Evolutionary conservation across 441 rosid species (phyloP).

Genomic region (Raphanus hybrid): DNA sequence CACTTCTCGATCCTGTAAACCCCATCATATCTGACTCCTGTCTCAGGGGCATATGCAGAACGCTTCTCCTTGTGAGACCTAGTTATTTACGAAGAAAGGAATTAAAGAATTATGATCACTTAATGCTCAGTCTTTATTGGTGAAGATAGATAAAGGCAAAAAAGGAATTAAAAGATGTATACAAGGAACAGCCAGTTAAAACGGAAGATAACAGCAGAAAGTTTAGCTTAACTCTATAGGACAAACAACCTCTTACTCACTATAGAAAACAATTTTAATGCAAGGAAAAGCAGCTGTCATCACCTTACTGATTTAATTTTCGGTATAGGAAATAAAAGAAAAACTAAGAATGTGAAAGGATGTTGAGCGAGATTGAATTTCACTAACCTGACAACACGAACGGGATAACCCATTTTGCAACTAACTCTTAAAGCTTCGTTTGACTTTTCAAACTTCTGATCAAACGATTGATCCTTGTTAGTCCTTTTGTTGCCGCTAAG

Average conservation of each 20-base stretch:
- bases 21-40: constrained; percentile 87
- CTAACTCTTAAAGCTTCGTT: constrained; percentile 80
- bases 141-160: background rate
- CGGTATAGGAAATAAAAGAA: background rate
- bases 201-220: background rate
- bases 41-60: constrained; percentile 66
- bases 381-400: constrained; percentile 85
- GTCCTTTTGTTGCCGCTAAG: constrained; percentile 80
- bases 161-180: background rate
- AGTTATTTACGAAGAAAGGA: constrained; percentile 2
- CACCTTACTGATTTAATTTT: background rate
- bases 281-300: background rate
- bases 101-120: background rate
- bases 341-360: background rate
- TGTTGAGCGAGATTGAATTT: background rate
- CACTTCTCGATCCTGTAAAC: constrained; percentile 71
- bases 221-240: background rate
- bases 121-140: background rate
- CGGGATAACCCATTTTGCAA: constrained; percentile 80
- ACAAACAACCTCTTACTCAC: background rate
- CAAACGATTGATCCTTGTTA: constrained; percentile 71
- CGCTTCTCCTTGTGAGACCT: constrained; percentile 81
- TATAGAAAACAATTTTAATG: background rate
- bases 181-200: background rate
- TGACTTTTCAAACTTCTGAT: constrained; percentile 61